Conservation (phyloP, 352 stramenopile species). For the Plasmopara viticola region DNA sequence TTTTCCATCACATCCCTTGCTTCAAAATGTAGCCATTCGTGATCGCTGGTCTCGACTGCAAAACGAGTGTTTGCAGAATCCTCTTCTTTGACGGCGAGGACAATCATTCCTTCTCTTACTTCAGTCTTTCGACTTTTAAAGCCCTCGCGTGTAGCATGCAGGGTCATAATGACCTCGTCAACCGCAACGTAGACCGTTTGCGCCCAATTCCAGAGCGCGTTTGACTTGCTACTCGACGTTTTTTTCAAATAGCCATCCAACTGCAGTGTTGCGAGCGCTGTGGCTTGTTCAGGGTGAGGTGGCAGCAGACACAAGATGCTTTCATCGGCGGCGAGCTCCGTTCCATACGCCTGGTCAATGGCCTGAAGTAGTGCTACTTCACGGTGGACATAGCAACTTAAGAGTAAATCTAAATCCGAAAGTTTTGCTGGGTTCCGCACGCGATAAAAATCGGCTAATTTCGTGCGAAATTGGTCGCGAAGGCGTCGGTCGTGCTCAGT, state of each 20-base stretch:
- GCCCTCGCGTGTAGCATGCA: slow-evolving; percentile 53
- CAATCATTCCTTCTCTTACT: slow-evolving; percentile 19
- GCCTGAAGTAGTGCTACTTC: slow-evolving; percentile 44
- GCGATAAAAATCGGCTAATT: slow-evolving; percentile 45
- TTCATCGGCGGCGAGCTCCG: slow-evolving; percentile 25
- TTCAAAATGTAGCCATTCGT: slow-evolving; percentile 44
- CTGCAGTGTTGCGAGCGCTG: slow-evolving; percentile 30
- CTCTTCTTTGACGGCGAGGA: slow-evolving; percentile 30
- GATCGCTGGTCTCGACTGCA: slow-evolving; percentile 46
- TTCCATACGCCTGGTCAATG: slow-evolving; percentile 39
- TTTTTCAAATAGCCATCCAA: slow-evolving; percentile 34
- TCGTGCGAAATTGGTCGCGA: slow-evolving; percentile 30
- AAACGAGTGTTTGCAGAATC: slow-evolving; percentile 24
- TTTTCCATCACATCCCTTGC: slow-evolving; percentile 31
- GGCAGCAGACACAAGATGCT: slow-evolving; percentile 29
- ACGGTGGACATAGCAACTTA: slow-evolving; percentile 40
- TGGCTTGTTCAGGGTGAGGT: slow-evolving; percentile 23
- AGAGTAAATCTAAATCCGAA: slow-evolving; percentile 36
- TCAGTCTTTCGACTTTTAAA: slow-evolving; percentile 38
- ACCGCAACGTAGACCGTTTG: slow-evolving; percentile 43
- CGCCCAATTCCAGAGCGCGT: slow-evolving; percentile 28
- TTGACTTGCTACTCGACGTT: slow-evolving; percentile 18
- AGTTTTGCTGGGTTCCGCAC: slow-evolving; percentile 49
- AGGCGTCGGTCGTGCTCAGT: slow-evolving; percentile 16
- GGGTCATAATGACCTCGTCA: slow-evolving; percentile 35